phyloP scores from a whole-genome alignment of 2,329 filamentous ascomycete genomes.

The Penicillium palitans region DNA sequence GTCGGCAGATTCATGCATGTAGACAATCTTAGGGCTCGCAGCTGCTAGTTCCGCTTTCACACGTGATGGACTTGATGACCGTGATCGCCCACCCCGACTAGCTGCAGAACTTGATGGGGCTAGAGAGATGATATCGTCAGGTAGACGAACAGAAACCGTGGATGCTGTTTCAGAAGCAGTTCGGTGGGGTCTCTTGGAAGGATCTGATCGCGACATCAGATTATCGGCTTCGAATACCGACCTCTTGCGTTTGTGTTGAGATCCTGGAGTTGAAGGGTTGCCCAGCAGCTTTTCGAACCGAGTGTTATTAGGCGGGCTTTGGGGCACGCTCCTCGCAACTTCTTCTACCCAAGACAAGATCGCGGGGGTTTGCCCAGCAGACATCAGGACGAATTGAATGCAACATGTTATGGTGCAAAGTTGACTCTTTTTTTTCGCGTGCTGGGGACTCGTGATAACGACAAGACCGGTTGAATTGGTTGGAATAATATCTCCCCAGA shows the following conservation, averaged over 20 bases:
- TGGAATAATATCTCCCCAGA: no score
- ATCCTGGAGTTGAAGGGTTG: not conserved
- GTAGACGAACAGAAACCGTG: no score
- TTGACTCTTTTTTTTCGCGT: no score
- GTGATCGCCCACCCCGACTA: not conserved
- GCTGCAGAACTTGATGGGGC: not conserved
- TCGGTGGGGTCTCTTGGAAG: no score
- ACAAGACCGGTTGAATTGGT: no score
- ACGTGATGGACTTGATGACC: not conserved
- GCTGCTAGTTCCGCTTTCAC: not conserved
- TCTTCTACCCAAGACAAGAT: not conserved
- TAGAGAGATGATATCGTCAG: not conserved
- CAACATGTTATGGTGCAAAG: no score
- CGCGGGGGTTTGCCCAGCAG: not conserved
- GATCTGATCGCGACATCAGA: not conserved
- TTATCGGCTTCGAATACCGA: not conserved
- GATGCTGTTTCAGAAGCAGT: no score
- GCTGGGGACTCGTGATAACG: no score
- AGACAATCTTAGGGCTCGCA: not conserved
- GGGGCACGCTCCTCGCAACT: constrained; percentile 2
- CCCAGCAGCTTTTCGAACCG: not conserved
- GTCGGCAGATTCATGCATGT: not conserved
- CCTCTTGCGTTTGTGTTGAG: not conserved
- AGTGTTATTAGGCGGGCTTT: not conserved
- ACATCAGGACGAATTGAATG: not conserved